Evolutionary conservation across 768 basidiomycete species (phyloP).

Genomic region (Tricholoma matsutake): DNA sequence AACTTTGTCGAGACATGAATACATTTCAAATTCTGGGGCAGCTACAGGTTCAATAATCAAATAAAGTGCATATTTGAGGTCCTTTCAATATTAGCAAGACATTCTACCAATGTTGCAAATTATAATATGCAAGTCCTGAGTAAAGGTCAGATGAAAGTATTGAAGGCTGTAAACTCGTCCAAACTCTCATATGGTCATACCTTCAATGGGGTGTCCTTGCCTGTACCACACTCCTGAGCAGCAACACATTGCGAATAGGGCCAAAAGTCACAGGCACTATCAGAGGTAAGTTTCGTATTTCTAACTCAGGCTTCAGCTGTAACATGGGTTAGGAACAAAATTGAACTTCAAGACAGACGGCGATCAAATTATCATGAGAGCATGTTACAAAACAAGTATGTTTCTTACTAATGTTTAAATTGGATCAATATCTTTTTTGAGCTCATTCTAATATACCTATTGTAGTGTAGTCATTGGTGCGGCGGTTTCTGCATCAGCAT

Average conservation of each 20-base stretch:
- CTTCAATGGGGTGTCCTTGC: slow-evolving; percentile 10
- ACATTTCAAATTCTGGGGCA: neutral
- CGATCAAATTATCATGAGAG: neutral
- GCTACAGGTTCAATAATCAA: neutral
- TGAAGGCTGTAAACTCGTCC: neutral
- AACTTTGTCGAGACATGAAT: neutral
- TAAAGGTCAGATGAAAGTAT: slow-evolving; percentile 14
- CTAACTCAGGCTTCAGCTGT: neutral
- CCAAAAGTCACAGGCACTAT: slow-evolving; percentile 17
- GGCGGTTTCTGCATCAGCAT: neutral
- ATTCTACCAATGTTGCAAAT: neutral
- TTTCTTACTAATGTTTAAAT: neutral
- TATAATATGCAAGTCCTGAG: slow-evolving; percentile 3
- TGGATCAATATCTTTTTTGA: neutral
- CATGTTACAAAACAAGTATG: neutral
- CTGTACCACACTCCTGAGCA: slow-evolving; percentile 11
- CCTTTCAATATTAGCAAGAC: neutral
- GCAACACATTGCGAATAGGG: slow-evolving; percentile 12
- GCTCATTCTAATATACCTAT: neutral
- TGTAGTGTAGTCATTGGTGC: neutral
- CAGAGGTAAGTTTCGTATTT: slow-evolving; percentile 10
- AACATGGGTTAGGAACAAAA: neutral
- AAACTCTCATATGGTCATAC: neutral
- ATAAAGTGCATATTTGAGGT: neutral
- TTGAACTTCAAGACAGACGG: neutral